Percentiles rank a stretch among this genome's conserved stretches.
Evolutionary conservation across 441 rosid genomes (phyloP).

Genomic region (Brassica balearica): DNA sequence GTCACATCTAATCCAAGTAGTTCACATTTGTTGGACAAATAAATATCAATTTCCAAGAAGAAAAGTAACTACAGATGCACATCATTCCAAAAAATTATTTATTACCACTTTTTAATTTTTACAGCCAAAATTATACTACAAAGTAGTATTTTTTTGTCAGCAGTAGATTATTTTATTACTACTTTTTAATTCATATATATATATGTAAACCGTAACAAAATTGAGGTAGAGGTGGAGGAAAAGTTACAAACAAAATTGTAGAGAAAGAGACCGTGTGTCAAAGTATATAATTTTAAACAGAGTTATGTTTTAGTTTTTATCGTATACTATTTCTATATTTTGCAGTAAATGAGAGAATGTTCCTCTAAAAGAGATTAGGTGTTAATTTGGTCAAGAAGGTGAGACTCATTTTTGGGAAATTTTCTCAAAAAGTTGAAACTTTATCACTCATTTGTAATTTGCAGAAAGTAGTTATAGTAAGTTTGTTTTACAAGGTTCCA

Average conservation of each 20-base stretch:
- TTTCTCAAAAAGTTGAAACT: neutral
- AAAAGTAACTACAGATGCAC: neutral
- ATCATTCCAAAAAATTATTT: neutral
- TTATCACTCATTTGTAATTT: neutral
- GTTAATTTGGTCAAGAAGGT: neutral
- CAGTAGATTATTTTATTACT: neutral
- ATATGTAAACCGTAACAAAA: neutral
- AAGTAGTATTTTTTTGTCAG: no score
- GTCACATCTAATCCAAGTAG: slow-evolving; percentile 25
- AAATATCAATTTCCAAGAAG: slow-evolving; percentile 1
- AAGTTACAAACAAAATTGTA: neutral
- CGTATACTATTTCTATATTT: neutral
- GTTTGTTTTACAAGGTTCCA: no score
- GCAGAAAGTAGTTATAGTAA: neutral
- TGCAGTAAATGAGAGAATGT: neutral
- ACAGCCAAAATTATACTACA: no score
- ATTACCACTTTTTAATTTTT: no score
- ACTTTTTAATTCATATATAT: neutral
- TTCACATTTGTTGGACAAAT: slow-evolving; percentile 32
- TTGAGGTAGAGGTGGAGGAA: neutral
- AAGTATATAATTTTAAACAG: neutral
- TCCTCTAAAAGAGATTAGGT: neutral
- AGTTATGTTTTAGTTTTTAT: neutral
- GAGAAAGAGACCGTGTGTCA: neutral
- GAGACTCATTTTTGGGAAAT: neutral